Evolutionary conservation across 805 yeast genomes (phyloP), one percentile per base, ranked within the genome.

Genomic region (Starmerella geochares): DNA sequence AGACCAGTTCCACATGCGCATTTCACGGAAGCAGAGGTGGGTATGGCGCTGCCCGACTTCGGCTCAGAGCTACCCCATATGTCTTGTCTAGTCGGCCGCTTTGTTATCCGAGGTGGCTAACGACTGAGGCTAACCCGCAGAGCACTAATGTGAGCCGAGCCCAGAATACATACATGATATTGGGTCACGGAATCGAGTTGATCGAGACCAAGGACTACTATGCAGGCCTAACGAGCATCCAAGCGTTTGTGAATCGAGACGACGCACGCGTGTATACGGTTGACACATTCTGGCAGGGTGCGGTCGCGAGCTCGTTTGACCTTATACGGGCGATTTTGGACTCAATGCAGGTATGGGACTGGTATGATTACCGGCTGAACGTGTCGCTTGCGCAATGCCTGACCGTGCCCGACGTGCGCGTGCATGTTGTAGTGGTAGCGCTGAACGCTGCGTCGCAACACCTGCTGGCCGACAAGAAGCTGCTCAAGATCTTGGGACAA

Each of bases 291-390:
- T 42, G 33, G 36, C 48, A 41, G 21, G 19, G n/a, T 16, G 49
- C 37, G n/a, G 16, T 53, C 16, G 7, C 13, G n/a, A 47, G 21
- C 19, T 21, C 46, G 11, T 14, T 24, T 11, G 40, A 43, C 19
- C 23, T 53, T 16, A 4, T 53, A 31, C 50, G 36, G 29, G 47
- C 51, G 23, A 16, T 50, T 3, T 17, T 47, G 16, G 49, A 53
- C 27, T 32, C 48, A 28, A 46, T 53, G 48, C 49, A 32, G 27
- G 33, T 50, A 3, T 39, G 47, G 16, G 56, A 53, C n/a, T 53
- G 49, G 49, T 53, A 32, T 21, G 51, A 53, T 11, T 53, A 53
- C 39, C 42, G 40, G 2, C 17, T 36, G 9, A 38, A 35, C 17
- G 28, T 43, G 29, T 19, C 32, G 20, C 25, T 51, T 13, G 33